phyloP scores from a whole-genome alignment of 2,329 filamentous ascomycete species.

The Trichoderma gracile region DNA sequence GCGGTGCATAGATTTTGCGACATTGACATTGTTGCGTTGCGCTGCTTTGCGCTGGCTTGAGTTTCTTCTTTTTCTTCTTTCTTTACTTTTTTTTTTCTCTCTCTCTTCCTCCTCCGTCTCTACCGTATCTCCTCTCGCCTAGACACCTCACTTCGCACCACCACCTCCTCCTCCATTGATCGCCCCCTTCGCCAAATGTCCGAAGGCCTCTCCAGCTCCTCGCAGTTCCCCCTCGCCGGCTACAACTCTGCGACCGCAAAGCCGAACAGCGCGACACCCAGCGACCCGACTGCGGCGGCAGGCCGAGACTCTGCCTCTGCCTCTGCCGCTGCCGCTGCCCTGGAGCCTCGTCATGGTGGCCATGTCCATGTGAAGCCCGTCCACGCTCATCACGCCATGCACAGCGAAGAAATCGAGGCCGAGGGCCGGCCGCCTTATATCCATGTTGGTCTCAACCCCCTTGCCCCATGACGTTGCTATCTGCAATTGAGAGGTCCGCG shows the following conservation, averaged over 20 bases:
- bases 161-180: background rate
- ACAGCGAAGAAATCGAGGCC: slow-evolving; percentile 42
- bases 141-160: background rate
- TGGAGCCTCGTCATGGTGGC: slow-evolving; percentile 40
- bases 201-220: slow-evolving; percentile 22
- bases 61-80: background rate
- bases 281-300: slow-evolving; percentile 30
- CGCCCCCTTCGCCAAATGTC: slow-evolving; percentile 21
- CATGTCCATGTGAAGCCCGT: slow-evolving; percentile 32
- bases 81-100: background rate
- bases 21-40: background rate
- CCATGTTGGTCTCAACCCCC: slow-evolving; percentile 40
- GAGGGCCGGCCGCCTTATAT: slow-evolving; percentile 48
- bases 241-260: slow-evolving; percentile 24
- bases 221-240: slow-evolving; percentile 23
- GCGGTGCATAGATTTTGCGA: background rate
- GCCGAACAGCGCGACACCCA: slow-evolving; percentile 19
- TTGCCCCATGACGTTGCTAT: background rate
- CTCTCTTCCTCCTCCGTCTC: background rate
- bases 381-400: slow-evolving; percentile 38
- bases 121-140: background rate
- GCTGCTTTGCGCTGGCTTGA: background rate
- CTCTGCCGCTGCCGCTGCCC: slow-evolving; percentile 9
- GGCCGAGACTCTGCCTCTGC: slow-evolving; percentile 9
- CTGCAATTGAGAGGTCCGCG: background rate